Base-by-base conservation (phyloP, 208 protist species). In the Leishmania guyanensis region DNA sequence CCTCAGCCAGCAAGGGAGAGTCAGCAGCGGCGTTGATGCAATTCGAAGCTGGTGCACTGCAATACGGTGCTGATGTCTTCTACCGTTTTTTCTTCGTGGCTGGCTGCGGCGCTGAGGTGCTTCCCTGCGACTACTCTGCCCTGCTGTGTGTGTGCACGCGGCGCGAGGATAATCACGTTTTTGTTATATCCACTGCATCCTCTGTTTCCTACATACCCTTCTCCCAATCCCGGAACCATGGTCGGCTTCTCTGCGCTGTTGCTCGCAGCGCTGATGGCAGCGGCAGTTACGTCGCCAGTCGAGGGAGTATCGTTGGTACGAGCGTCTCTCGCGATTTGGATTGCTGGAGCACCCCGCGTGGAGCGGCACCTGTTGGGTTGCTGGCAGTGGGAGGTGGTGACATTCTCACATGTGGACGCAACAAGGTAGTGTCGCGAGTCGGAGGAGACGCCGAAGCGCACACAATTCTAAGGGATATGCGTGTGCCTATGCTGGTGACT, bases 51-150 rank as follows among this genome's bases (percentile, higher is more conserved):
- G 51, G 22, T 4, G 76, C 77, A 33, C 77, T 80, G 39, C 68
- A 72, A 14, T 50, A 84, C 60, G 29, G 68, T 69, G 9, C 77
- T 5, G 56, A 69, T 46, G 73, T 86, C 20, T 82, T 80, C 56
- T 92, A 88, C 77, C 85, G 79, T 6, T 70, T 84, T 84, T 82
- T 89, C 83, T 81, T 96, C 8, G 88, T 92, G 16, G 77, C 77
- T 26, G 93, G 93, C 26, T 69, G 75, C 50, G 93, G 90, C 9
- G 77, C 91, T 6, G 85, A 89, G n/a, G 92, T 96, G 80, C 83
- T 96, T 60, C 88, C 91, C 0, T 96, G 95, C 73, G 93, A 96
- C 75, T 96, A 88, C 81, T 90, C 91, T 8, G 84, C 87, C 43
- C 53, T 93, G 29, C 78, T 97, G 39, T 92, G 88, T 75, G 73